Evolutionary conservation across 2,329 filamentous ascomycete genomes (phyloP).

Genomic region (Daldinia eschscholtzii): DNA sequence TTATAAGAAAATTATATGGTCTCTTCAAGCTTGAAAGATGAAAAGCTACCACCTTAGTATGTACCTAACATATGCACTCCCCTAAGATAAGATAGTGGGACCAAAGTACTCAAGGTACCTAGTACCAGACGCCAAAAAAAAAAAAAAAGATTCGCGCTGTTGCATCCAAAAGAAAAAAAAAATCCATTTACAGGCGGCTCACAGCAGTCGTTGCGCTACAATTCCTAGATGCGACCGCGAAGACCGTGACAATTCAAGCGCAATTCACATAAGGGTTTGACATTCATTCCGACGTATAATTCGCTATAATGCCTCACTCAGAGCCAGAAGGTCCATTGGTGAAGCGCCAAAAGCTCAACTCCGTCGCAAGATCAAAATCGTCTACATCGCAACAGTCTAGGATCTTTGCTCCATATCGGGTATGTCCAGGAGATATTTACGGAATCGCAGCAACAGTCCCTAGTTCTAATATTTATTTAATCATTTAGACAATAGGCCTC

Average conservation of each 20-base stretch:
- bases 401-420: constrained; percentile 94
- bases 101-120: constrained; percentile 13
- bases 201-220: constrained; percentile 15
- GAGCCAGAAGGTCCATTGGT: constrained; percentile 71
- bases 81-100: constrained; percentile 1
- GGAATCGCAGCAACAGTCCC: constrained; percentile 7
- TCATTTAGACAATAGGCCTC: constrained; percentile 83
- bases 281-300: not conserved
- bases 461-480: constrained; percentile 22
- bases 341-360: constrained; percentile 81
- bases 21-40: not conserved
- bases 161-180: constrained; percentile 28
- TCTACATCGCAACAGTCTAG: constrained; percentile 70
- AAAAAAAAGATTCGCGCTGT: constrained; percentile 24
- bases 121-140: constrained; percentile 18
- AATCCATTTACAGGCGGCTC: constrained; percentile 22
- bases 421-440: constrained; percentile 57
- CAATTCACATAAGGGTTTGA: not conserved
- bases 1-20: not conserved
- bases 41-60: not conserved
- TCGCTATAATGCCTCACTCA: constrained; percentile 66
- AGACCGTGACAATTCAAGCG: not conserved
- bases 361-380: constrained; percentile 56
- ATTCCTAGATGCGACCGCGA: constrained; percentile 23
- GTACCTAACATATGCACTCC: not conserved